A percentile compares a stretch with the other conserved stretches of the same genome.
Evolutionary conservation across 2,329 filamentous ascomycete species (phyloP).

Genomic region (Calonectria crousiana): DNA sequence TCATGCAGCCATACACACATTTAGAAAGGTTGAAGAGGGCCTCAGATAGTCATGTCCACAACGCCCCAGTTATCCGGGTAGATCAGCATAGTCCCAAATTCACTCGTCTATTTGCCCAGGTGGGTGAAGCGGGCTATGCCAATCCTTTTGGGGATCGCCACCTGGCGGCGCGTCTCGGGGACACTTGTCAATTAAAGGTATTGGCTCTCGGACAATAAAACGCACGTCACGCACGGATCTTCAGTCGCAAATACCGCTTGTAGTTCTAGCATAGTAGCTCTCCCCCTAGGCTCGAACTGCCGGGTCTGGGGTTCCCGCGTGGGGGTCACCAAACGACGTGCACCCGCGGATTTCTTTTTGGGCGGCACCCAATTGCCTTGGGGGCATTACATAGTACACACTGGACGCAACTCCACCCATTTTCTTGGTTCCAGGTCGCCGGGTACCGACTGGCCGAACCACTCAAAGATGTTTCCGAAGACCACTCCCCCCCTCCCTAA

Average conservation of each 20-base stretch:
- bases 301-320: constrained; percentile 10
- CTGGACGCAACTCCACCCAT: constrained; percentile 2
- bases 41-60: neutral
- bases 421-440: constrained; percentile 2
- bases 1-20: neutral
- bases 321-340: constrained; percentile 14
- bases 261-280: neutral
- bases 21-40: neutral
- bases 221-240: constrained; percentile 8
- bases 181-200: neutral
- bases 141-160: neutral
- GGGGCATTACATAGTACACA: constrained; percentile 11
- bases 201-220: neutral
- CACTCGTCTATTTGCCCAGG: neutral
- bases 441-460: neutral
- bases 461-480: neutral
- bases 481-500: neutral
- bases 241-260: constrained; percentile 4
- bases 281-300: constrained; percentile 2
- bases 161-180: neutral
- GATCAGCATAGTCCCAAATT: neutral
- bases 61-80: neutral
- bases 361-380: constrained; percentile 8
- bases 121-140: neutral
- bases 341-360: neutral